Conservation (phyloP, 768 basidiomycete genomes). For the Boletus reticuloceps region DNA sequence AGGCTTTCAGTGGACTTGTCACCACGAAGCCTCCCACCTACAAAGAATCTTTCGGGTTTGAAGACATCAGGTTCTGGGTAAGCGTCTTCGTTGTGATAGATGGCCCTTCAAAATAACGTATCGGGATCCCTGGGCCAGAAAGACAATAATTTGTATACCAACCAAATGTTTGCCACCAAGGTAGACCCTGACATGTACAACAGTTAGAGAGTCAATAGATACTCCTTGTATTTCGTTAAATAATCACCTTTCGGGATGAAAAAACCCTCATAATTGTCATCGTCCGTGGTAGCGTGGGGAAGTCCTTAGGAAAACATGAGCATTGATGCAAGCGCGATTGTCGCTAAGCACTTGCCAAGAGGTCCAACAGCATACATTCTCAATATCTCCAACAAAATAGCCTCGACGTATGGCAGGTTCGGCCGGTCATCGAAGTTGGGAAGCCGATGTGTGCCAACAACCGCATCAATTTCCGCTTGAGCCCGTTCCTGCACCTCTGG, state of each 20-base stretch:
- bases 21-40: slow-evolving; percentile 7
- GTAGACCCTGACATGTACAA: slow-evolving; percentile 12
- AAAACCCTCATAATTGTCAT: slow-evolving; percentile 15
- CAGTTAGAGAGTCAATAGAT: neutral
- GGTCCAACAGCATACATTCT: slow-evolving; percentile 29
- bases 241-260: slow-evolving; percentile 26
- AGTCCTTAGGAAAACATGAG: slow-evolving; percentile 3
- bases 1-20: neutral
- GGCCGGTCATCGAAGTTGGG: slow-evolving; percentile 25
- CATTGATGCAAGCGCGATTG: neutral
- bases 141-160: neutral
- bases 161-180: slow-evolving; percentile 23
- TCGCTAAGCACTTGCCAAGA: slow-evolving; percentile 15
- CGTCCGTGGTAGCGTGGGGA: slow-evolving; percentile 18
- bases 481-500: slow-evolving; percentile 33
- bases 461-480: slow-evolving; percentile 27
- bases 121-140: neutral
- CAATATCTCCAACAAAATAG: slow-evolving; percentile 28
- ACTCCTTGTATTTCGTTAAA: neutral
- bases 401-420: slow-evolving; percentile 30
- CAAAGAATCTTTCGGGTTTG: slow-evolving; percentile 32
- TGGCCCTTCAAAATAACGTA: slow-evolving; percentile 11
- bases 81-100: slow-evolving; percentile 4
- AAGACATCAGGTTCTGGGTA: slow-evolving; percentile 25
- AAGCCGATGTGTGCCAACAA: slow-evolving; percentile 28